Evolutionary conservation across 2,329 filamentous ascomycete species (phyloP).

Genomic region (Colletotrichum cordylinicola): DNA sequence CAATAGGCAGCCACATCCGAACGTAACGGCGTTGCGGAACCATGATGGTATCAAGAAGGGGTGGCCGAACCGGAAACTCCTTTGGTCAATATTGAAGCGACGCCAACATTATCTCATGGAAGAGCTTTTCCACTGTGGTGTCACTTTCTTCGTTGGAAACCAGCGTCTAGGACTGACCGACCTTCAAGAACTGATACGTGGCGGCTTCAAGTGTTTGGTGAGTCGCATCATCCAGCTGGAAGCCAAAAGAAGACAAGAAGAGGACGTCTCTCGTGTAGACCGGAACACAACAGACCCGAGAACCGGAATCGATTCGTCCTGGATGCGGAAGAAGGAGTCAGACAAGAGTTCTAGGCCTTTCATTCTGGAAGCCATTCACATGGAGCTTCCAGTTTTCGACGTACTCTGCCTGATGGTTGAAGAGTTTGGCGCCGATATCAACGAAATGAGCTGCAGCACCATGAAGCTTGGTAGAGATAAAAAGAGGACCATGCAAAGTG

Average conservation of each 20-base stretch:
- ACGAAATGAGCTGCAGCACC: conserved; percentile 9
- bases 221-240: conserved; percentile 23
- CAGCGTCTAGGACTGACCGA: not conserved
- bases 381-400: conserved; percentile 38
- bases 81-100: not conserved
- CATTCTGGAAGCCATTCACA: conserved; percentile 30
- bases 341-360: conserved; percentile 11
- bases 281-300: not conserved
- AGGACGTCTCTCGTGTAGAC: not conserved
- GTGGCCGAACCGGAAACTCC: not conserved
- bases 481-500: not conserved
- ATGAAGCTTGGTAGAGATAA: not conserved
- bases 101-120: conserved; percentile 28
- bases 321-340: not conserved
- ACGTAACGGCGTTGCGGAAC: conserved; percentile 14
- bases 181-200: conserved; percentile 7
- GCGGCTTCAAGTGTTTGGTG: conserved; percentile 24
- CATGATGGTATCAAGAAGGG: not conserved
- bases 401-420: conserved; percentile 39
- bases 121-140: conserved; percentile 18
- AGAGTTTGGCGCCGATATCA: conserved; percentile 35
- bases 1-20: not conserved
- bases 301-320: not conserved
- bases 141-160: conserved; percentile 4
- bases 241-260: not conserved